Evolutionary conservation across 2,329 filamentous ascomycete species (phyloP).

Genomic region (Scytalidium sp.): DNA sequence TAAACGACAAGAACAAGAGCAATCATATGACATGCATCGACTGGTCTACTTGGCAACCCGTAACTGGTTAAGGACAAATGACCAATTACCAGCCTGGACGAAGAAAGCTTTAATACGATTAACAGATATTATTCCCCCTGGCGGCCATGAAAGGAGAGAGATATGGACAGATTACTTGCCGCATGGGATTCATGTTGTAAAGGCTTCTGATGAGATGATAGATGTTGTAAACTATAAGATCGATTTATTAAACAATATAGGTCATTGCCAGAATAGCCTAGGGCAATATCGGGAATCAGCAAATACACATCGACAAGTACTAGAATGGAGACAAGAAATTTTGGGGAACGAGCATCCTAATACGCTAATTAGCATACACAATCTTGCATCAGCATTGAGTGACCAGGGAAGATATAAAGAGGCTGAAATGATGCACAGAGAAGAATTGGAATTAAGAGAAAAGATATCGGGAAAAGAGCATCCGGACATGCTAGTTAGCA

Average conservation of each 20-base stretch:
- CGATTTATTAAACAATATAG: too few relatives aligned
- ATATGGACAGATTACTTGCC: not conserved
- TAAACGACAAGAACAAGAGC: constrained; percentile 4
- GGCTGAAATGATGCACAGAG: constrained; percentile 2
- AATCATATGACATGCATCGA: not conserved
- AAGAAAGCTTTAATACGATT: not conserved
- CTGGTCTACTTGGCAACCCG: not conserved
- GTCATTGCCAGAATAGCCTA: too few relatives aligned
- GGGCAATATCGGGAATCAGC: too few relatives aligned
- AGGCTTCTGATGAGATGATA: too few relatives aligned
- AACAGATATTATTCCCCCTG: not conserved
- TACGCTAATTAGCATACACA: constrained; percentile 1
- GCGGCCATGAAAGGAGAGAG: not conserved
- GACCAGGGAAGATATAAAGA: constrained; percentile 7
- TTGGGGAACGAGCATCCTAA: not conserved
- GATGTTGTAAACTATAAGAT: too few relatives aligned
- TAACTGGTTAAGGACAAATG: not conserved
- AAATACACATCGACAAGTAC: constrained; percentile 5
- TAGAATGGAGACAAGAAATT: constrained; percentile 3
- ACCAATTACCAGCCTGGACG: not conserved
- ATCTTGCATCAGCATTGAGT: not conserved
- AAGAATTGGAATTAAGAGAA: too few relatives aligned
- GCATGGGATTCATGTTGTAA: not conserved
- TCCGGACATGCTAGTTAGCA: too few relatives aligned
- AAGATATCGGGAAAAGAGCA: too few relatives aligned